phyloP scores from a whole-genome alignment of 2,329 filamentous ascomycete species.

The Phialemoniopsis sp. region DNA sequence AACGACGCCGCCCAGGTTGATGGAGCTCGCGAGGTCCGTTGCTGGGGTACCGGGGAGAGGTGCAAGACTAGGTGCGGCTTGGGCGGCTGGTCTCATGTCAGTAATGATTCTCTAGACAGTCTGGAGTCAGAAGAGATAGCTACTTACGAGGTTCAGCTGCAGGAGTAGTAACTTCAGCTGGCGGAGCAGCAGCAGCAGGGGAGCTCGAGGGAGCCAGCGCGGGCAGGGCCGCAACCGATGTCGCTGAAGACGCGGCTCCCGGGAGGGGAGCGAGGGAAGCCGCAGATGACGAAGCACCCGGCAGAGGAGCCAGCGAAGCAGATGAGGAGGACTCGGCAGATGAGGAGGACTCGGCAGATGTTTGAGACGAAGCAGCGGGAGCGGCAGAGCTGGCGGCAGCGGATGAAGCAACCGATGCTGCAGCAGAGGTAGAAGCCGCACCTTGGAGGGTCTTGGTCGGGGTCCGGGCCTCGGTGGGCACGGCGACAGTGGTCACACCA shows the following conservation, averaged over 20 bases:
- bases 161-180: neutral
- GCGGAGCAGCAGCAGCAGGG: constrained; percentile 1
- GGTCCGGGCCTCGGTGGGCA: constrained; percentile 7
- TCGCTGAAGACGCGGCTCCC: no score
- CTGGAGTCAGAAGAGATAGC: constrained; percentile 1
- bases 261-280: constrained; percentile 7
- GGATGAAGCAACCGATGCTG: neutral
- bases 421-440: neutral
- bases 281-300: neutral
- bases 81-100: constrained; percentile 3
- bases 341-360: neutral
- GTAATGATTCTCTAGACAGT: no score
- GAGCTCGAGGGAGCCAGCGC: neutral
- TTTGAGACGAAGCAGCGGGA: constrained; percentile 1
- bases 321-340: neutral
- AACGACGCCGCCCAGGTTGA: constrained; percentile 17
- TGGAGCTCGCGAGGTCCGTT: constrained; percentile 16
- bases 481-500: constrained; percentile 11
- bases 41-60: constrained; percentile 9
- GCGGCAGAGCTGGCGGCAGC: constrained; percentile 4
- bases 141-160: neutral
- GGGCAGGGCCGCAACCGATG: constrained; percentile 3
- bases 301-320: neutral
- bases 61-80: constrained; percentile 6
- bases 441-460: constrained; percentile 5